Conservation (phyloP, 176 grass and related monocot genomes). For the Metroxylon sagu region DNA sequence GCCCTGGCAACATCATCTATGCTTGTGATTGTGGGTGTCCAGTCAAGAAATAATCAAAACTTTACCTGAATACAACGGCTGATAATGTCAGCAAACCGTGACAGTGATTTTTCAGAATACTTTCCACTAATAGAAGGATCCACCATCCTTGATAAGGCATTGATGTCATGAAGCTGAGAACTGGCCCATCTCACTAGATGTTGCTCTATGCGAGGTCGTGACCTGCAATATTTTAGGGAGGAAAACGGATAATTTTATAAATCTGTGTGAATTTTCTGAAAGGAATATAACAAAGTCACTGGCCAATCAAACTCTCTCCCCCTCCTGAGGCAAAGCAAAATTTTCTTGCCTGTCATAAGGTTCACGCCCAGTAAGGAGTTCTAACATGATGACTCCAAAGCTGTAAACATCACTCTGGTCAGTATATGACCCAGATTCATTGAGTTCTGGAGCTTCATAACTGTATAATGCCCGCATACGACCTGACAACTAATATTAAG, state of each 20-base stretch:
- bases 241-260: background rate
- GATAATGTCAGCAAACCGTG: conserved; percentile 76
- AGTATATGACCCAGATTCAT: conserved; percentile 61
- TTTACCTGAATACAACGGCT: conserved; percentile 84
- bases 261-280: no score
- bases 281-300: conserved; percentile 16
- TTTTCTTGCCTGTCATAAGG: conserved; percentile 76
- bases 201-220: conserved; percentile 68
- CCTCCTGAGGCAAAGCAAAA: background rate
- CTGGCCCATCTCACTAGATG: conserved; percentile 90
- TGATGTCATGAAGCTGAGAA: conserved; percentile 75
- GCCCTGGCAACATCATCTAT: no score
- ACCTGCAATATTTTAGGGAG: conserved; percentile 35
- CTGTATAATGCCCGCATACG: conserved; percentile 50
- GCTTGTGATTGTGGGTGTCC: no score
- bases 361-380: conserved; percentile 88
- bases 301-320: no score
- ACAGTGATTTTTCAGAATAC: conserved; percentile 76
- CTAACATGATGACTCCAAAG: conserved; percentile 94
- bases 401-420: conserved; percentile 90
- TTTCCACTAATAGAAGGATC: conserved; percentile 71
- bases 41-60: background rate
- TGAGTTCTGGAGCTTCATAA: conserved; percentile 90
- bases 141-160: conserved; percentile 73
- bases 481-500: conserved; percentile 55